Percentiles rank a stretch among this genome's conserved stretches.
phyloP scores from a whole-genome alignment of 352 stramenopile species.

The Phytophthora sp. region DNA sequence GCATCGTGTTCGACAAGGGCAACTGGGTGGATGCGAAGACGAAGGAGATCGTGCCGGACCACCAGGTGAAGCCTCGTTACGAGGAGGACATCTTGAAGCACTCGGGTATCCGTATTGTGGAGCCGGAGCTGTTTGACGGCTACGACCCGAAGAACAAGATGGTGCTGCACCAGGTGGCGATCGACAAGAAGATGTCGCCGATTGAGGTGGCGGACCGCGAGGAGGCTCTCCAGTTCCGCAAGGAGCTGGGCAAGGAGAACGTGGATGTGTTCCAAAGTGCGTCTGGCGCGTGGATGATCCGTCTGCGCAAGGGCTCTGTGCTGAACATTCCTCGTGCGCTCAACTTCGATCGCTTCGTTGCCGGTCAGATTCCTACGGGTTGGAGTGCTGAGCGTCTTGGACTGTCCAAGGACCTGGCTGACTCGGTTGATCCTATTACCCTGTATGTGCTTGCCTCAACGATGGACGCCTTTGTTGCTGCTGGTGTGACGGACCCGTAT shows the following conservation, averaged over 20 bases:
- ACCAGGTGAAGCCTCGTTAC: slow-evolving; percentile 82
- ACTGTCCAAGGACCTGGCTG: slow-evolving; percentile 81
- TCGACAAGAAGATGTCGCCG: slow-evolving; percentile 90
- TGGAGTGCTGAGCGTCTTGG: slow-evolving; percentile 86
- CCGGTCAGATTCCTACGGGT: slow-evolving; percentile 88
- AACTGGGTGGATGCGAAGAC: slow-evolving; percentile 87
- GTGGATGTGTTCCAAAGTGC: slow-evolving; percentile 82
- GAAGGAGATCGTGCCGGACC: slow-evolving; percentile 77
- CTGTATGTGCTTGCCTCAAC: slow-evolving; percentile 80
- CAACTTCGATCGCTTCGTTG: slow-evolving; percentile 85
- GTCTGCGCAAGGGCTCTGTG: slow-evolving; percentile 79
- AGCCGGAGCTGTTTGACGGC: slow-evolving; percentile 87
- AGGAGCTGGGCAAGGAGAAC: slow-evolving; percentile 81
- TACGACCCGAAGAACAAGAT: slow-evolving; percentile 91
- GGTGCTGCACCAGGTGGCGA: slow-evolving; percentile 85
- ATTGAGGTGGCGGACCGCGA: slow-evolving; percentile 86
- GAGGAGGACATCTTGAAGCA: slow-evolving; percentile 83
- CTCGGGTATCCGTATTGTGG: slow-evolving; percentile 84
- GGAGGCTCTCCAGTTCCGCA: slow-evolving; percentile 83
- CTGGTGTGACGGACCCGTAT: slow-evolving; percentile 88
- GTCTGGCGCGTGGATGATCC: slow-evolving; percentile 84
- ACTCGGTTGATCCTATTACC: slow-evolving; percentile 81
- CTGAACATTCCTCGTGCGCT: slow-evolving; percentile 84
- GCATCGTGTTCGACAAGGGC: slow-evolving; percentile 83
- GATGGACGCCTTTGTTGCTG: slow-evolving; percentile 81